Base-by-base conservation (phyloP, 2,329 filamentous ascomycete genomes). In the Albifimbria verrucaria region DNA sequence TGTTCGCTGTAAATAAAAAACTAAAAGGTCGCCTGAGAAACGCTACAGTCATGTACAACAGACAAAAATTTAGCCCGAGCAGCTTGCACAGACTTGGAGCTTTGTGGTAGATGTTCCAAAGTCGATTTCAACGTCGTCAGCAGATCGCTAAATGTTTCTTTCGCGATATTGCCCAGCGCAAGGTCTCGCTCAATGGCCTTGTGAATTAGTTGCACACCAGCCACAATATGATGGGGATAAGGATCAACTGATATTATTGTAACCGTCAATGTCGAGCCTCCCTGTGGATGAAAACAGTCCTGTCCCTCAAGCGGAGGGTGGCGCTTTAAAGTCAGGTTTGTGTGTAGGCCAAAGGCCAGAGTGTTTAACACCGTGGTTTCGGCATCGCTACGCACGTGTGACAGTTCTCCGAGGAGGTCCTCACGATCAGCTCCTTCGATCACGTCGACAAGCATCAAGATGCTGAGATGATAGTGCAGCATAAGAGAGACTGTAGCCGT, bases 381-480 rank as follows among this genome's bases (percentile, higher is more conserved):
- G 1, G 65, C 62, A 7, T 67, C 65, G 22, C 54, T 55, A 6
- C 50, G 62, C 23, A 62, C 57, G 9, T 67, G 58, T 15, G 51
- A 43, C 1, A 68, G 51, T 3, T 62, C 64, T 7, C 39, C 50
- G 0, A 68, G 47, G 1, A 69, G 50, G 23, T 68, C 65, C 12
- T 53, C 56, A 2, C 65, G 61, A 25, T 66, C 60, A 0, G 64
- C 61, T 2, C 60, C 65, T 28, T 68, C 64, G 18, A 68, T 63
- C 2, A 62, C 60, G 23, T 69, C 66, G 1, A 63, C 52, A 1
- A 68, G 50, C 59, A 68, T 65, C 1, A 69, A 41, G 7, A 69
- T 68, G 54, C 66, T 67, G 5, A 69, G 58, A 22, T 69, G 62
- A 24, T 68, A 69, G 41, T 69, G 66, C 11, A 69, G 57, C 66